Evolutionary conservation across 495 filamentous ascomycete species (phyloP).

Genomic region (Aspergillus kassunensis): DNA sequence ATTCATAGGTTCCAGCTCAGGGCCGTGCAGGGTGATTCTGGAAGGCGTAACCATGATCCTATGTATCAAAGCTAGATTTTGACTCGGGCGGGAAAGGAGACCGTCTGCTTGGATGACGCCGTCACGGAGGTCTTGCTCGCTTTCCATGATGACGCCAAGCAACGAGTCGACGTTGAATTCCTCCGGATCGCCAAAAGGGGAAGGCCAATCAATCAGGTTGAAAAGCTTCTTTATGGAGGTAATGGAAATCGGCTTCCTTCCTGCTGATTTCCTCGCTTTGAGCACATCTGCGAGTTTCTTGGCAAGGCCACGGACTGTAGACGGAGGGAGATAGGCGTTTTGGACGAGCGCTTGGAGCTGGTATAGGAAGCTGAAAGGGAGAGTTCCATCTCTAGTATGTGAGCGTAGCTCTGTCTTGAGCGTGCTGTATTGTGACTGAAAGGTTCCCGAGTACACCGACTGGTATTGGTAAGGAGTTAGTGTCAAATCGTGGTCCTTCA

Average conservation of each 20-base stretch:
- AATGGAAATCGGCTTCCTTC: slow-evolving; percentile 7
- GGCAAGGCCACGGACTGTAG: slow-evolving; percentile 16
- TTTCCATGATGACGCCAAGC: slow-evolving; percentile 3
- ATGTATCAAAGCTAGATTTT: slow-evolving; percentile 40
- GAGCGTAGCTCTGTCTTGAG: slow-evolving; percentile 3
- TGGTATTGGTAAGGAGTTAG: not conserved
- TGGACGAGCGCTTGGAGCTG: slow-evolving; percentile 35
- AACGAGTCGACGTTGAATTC: slow-evolving; percentile 12
- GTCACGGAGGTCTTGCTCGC: slow-evolving; percentile 11
- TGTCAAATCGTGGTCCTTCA: slow-evolving; percentile 13
- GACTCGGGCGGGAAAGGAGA: not conserved
- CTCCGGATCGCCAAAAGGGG: slow-evolving; percentile 10
- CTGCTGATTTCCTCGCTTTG: not conserved
- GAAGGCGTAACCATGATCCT: slow-evolving; percentile 64
- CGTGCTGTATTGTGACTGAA: not conserved
- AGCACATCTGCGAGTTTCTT: not conserved
- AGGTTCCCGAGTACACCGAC: not conserved
- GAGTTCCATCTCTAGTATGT: slow-evolving; percentile 8
- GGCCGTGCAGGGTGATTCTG: slow-evolving; percentile 65
- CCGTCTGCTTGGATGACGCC: slow-evolving; percentile 1
- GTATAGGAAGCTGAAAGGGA: slow-evolving; percentile 38
- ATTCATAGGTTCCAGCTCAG: slow-evolving; percentile 67
- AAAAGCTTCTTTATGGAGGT: slow-evolving; percentile 16
- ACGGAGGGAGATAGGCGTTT: slow-evolving; percentile 31
- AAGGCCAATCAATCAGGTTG: slow-evolving; percentile 19